Percentiles rank a stretch among this genome's conserved stretches.
phyloP scores from a whole-genome alignment of 345 rosid genomes.

The Lumnitzera racemosa region DNA sequence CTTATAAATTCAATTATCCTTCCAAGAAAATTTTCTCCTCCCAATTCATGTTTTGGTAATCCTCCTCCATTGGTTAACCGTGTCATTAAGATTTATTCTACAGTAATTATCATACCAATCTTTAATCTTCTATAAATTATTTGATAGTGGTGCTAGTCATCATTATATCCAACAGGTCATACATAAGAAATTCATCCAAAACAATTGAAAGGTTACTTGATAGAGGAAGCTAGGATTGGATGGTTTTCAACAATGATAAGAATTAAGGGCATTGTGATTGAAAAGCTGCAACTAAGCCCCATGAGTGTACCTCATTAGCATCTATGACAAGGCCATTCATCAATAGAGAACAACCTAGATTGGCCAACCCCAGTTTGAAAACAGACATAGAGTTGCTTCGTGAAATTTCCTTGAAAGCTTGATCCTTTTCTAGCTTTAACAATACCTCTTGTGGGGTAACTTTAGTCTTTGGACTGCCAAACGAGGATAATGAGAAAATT shows the following conservation, averaged over 20 bases:
- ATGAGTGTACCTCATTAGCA: slow-evolving; percentile 63
- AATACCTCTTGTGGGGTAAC: slow-evolving; percentile 77
- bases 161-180: too few species aligned
- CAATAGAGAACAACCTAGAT: slow-evolving; percentile 60
- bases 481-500: slow-evolving; percentile 11
- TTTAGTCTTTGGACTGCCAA: slow-evolving; percentile 62
- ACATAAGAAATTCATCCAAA: too few species aligned
- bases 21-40: too few species aligned
- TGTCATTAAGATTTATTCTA: too few species aligned
- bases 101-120: too few species aligned
- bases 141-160: too few species aligned
- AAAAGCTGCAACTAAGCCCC: slow-evolving; percentile 3
- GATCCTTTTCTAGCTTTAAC: slow-evolving; percentile 77
- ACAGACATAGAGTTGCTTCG: slow-evolving; percentile 77
- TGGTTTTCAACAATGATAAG: neutral
- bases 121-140: too few species aligned
- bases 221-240: too few species aligned
- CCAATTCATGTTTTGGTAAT: too few species aligned
- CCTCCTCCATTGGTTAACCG: too few species aligned
- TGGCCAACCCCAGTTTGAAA: slow-evolving; percentile 77
- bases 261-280: neutral
- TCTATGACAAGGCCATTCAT: slow-evolving; percentile 97
- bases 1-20: too few species aligned
- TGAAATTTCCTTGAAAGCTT: slow-evolving; percentile 43
- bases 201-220: too few species aligned